Evolutionary conservation across 345 rosid genomes (phyloP).

Genomic region (Hibiscus trionum): DNA sequence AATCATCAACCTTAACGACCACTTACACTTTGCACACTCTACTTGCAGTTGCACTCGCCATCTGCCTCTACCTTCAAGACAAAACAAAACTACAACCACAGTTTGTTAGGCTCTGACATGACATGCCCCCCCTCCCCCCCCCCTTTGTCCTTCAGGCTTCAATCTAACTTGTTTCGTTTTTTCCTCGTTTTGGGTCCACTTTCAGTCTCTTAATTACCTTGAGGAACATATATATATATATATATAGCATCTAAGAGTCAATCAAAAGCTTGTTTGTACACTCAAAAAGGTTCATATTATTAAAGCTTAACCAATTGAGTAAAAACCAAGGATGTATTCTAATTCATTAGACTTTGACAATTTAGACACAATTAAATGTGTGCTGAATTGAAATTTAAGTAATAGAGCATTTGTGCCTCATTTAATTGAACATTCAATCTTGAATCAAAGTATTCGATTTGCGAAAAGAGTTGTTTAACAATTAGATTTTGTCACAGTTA

Average conservation of each 20-base stretch:
- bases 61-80: slow-evolving; percentile 13
- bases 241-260: neutral
- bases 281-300: neutral
- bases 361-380: neutral
- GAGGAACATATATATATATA: neutral
- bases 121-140: neutral
- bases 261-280: neutral
- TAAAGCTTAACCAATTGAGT: neutral
- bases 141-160: neutral
- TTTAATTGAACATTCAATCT: neutral
- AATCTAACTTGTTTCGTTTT: too few species aligned
- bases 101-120: slow-evolving; percentile 17
- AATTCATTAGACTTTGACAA: neutral
- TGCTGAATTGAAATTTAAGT: neutral
- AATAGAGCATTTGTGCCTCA: neutral
- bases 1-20: slow-evolving; percentile 29
- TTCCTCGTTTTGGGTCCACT: neutral
- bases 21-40: neutral
- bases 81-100: slow-evolving; percentile 2
- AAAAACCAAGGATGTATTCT: neutral
- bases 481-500: too few species aligned
- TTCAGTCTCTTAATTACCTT: neutral
- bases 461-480: too few species aligned
- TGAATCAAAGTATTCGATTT: too few species aligned
- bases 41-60: slow-evolving; percentile 3